These are phyloP conservation scores for Pichia exigua DNA, from an alignment of 805 yeast genomes.

Conservation along the genomic window DNA sequence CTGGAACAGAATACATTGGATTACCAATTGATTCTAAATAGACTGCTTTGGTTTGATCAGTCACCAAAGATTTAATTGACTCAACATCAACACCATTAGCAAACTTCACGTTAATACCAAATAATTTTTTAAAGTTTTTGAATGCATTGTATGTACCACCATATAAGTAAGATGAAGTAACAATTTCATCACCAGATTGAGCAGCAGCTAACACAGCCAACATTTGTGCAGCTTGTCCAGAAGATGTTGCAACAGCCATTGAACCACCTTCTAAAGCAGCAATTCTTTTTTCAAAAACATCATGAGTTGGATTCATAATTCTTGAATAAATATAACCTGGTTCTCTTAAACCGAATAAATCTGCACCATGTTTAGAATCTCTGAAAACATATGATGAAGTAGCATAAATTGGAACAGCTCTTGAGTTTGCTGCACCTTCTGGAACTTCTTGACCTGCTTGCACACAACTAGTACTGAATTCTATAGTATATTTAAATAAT, in stretches of 20 bases:
- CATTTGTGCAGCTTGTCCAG: slow-evolving; percentile 97
- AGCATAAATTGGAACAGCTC: slow-evolving; percentile 93
- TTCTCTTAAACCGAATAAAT: slow-evolving; percentile 74
- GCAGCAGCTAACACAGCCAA: slow-evolving; percentile 78
- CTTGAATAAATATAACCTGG: slow-evolving; percentile 87
- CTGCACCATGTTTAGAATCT: slow-evolving; percentile 87
- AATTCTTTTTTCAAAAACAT: slow-evolving; percentile 83
- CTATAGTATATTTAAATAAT: neutral
- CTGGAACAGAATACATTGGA: slow-evolving; percentile 89
- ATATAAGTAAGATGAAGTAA: slow-evolving; percentile 78
- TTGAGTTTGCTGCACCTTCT: slow-evolving; percentile 52
- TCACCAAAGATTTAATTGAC: slow-evolving; percentile 65
- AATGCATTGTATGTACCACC: slow-evolving; percentile 97
- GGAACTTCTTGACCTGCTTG: slow-evolving; percentile 89
- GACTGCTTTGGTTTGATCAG: slow-evolving; percentile 80
- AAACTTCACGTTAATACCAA: slow-evolving; percentile 81
- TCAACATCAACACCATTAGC: slow-evolving; percentile 73
- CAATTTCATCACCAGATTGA: slow-evolving; percentile 81
- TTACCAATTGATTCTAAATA: slow-evolving; percentile 89
- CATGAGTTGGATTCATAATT: slow-evolving; percentile 87
- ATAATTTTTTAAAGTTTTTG: slow-evolving; percentile 74
- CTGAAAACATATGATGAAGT: slow-evolving; percentile 84
- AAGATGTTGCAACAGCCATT: slow-evolving; percentile 80
- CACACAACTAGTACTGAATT: slow-evolving; percentile 42
- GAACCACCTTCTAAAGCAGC: slow-evolving; percentile 92